Percentiles rank a stretch among this genome's conserved stretches.
These are phyloP conservation scores for Teratosphaeria destructans DNA, from an alignment of 2,329 filamentous ascomycete genomes.

Conservation along the genomic window DNA sequence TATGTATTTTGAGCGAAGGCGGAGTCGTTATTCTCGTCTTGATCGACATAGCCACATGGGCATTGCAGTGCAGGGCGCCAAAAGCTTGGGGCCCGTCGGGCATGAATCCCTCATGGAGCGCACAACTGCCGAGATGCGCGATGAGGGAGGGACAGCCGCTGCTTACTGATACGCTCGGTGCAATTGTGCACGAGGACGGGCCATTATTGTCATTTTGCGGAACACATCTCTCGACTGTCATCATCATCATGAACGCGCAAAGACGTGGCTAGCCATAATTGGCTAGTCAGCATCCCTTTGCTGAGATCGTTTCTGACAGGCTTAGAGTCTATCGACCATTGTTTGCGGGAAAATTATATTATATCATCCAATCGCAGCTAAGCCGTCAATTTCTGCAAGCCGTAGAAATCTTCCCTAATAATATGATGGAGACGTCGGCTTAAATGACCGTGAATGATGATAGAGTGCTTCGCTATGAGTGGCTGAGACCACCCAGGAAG, in stretches of 20 bases:
- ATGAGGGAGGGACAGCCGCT: too few relatives aligned
- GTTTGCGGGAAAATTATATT: not conserved
- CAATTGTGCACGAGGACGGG: too few relatives aligned
- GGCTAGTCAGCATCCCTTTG: not conserved
- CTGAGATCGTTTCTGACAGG: not conserved
- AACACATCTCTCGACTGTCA: not conserved
- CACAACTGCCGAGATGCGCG: too few relatives aligned
- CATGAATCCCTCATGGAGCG: not conserved
- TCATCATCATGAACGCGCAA: not conserved
- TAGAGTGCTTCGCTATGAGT: too few relatives aligned
- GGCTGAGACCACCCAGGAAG: too few relatives aligned
- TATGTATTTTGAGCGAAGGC: not conserved
- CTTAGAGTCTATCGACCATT: not conserved
- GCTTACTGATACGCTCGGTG: too few relatives aligned
- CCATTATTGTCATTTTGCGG: not conserved
- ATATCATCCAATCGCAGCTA: not conserved
- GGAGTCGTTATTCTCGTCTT: not conserved
- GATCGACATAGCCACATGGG: not conserved
- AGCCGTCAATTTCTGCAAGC: too few relatives aligned
- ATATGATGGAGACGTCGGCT: too few relatives aligned
- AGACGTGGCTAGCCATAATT: not conserved
- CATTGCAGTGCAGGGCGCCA: not conserved
- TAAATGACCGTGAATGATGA: too few relatives aligned
- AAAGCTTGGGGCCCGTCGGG: not conserved
- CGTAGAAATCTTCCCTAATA: too few relatives aligned